Evolutionary conservation across 108 stramenopile genomes (phyloP).

Genomic region (Chaetoceros tenuissimus): DNA sequence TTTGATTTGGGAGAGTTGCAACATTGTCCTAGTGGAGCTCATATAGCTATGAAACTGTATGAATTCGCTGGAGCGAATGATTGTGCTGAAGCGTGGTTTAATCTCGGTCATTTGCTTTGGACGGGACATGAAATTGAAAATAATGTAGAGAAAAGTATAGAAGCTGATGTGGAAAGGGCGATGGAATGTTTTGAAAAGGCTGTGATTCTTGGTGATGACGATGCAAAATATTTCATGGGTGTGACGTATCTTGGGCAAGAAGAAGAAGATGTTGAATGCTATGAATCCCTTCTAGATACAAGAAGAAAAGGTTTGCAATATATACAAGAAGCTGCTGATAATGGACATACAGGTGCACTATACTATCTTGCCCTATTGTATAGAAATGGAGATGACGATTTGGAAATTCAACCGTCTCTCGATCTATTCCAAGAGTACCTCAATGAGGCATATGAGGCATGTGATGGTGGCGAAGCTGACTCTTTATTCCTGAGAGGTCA

Average conservation of each 20-base stretch:
- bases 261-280: conserved; percentile 5
- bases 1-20: neutral
- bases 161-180: conserved; percentile 13
- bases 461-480: conserved; percentile 46
- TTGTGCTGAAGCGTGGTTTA: conserved; percentile 66
- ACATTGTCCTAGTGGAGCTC: neutral
- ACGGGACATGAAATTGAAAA: conserved; percentile 33
- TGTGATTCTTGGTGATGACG: conserved; percentile 63
- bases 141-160: conserved; percentile 4
- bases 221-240: conserved; percentile 77
- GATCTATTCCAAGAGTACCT: conserved; percentile 21
- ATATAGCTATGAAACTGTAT: conserved; percentile 40
- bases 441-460: conserved; percentile 40
- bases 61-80: conserved; percentile 41
- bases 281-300: neutral
- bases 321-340: conserved; percentile 39
- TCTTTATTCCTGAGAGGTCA: conserved; percentile 62
- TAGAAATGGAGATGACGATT: conserved; percentile 34
- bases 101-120: conserved; percentile 70
- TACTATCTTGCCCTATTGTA: conserved; percentile 69
- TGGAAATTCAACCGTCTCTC: conserved; percentile 30
- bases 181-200: conserved; percentile 63
- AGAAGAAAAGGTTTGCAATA: conserved; percentile 8
- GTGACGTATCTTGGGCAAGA: conserved; percentile 37
- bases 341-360: conserved; percentile 54